phyloP scores from a whole-genome alignment of 768 basidiomycete species.

The Trametes punicea region DNA sequence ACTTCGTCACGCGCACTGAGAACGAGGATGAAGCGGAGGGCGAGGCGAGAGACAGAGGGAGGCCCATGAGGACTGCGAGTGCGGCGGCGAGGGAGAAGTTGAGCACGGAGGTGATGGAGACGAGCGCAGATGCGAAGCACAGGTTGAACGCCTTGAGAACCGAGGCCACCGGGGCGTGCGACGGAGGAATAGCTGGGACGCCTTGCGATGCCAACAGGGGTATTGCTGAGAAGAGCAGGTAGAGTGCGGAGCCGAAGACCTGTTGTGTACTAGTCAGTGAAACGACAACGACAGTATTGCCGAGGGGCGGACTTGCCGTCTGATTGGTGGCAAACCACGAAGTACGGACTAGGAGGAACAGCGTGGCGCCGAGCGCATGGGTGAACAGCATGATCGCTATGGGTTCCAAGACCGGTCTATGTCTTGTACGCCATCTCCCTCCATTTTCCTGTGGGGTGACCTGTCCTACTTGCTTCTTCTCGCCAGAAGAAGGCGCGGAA shows the following conservation, averaged over 20 bases:
- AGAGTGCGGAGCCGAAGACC: background rate
- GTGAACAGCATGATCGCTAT: constrained; percentile 53
- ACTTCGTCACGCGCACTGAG: constrained; percentile 29
- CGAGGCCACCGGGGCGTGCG: constrained; percentile 31
- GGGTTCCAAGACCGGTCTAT: constrained; percentile 51
- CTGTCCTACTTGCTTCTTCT: background rate
- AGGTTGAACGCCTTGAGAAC: constrained; percentile 74
- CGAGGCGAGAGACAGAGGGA: constrained; percentile 55
- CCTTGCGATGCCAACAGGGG: background rate
- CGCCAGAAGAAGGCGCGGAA: background rate
- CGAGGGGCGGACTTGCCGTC: constrained; percentile 34
- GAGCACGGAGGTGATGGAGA: constrained; percentile 82
- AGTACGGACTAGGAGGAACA: constrained; percentile 49
- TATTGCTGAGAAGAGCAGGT: background rate
- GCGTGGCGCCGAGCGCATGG: constrained; percentile 49
- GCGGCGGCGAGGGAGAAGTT: constrained; percentile 88
- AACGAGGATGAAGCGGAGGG: constrained; percentile 28
- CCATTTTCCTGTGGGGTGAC: background rate
- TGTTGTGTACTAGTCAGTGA: background rate
- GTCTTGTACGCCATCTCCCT: constrained; percentile 42
- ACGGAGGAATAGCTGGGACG: background rate
- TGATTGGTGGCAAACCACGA: constrained; percentile 41
- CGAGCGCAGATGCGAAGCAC: constrained; percentile 80
- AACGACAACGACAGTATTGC: background rate
- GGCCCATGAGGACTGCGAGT: constrained; percentile 60